Base-by-base conservation (phyloP, 2,329 filamentous ascomycete species). In the Colletotrichum godetiae region DNA sequence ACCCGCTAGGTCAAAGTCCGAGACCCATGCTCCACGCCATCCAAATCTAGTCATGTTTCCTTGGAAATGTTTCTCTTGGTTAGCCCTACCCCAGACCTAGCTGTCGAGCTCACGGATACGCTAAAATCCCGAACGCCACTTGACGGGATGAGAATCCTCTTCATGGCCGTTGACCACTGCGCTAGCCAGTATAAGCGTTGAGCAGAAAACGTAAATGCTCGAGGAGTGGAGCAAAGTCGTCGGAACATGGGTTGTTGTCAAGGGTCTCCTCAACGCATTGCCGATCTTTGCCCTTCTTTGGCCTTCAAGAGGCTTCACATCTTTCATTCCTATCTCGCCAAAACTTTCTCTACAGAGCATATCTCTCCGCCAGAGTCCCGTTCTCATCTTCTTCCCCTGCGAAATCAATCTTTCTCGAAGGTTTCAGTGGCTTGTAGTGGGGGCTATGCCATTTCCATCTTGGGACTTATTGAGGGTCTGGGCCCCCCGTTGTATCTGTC, bases 341-440 rank as follows among this genome's bases (percentile, higher is more conserved):
- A 35, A 53, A 53, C n/a, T 53, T 24, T 42, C 37, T 42, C 37
- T 42, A 15, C 37, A 42, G 37, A 42, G 37, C n/a, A 11, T 22
- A 53, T 29, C 58, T 49, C 37, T 60, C 27, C 11, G 29, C 0
- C 7, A 52, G 27, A 15, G 33, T 62, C 27, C 55, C 15, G 22
- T 35, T 29, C 19, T 53, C 46, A 63, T 53, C 22, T 33, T 24
- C n/a, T 8, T 53, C 12, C 60, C 60, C 11, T 19, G 27, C 19
- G 19, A 1, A 35, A 22, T 22, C n/a, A 59, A 62, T 27, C 24
- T 62, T 63, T 63, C 31, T 33, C 42, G 37, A 53, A 68, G 37
- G 52, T 72, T 57, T 35, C 60, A 62, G 12, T 58, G 57, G 29
- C 64, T 53, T 49, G n/a, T 19, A 58, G 35, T 58, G 53, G 70